These are phyloP conservation scores for Aspergillus cejpii DNA, from an alignment of 2,329 filamentous ascomycete species.

Conservation along the genomic window DNA sequence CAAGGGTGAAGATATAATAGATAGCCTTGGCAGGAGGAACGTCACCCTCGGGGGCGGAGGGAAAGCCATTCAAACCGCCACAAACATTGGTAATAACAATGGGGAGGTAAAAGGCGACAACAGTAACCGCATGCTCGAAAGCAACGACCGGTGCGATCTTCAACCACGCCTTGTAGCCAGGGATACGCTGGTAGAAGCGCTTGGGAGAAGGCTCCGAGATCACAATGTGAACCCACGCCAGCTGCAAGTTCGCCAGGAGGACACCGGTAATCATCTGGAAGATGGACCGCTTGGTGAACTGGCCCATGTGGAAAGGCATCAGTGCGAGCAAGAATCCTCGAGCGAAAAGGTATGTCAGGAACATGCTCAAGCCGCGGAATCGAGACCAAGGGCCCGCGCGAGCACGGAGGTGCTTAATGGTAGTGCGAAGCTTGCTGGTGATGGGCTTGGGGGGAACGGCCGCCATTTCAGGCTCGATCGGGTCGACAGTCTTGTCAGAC, in stretches of 20 bases:
- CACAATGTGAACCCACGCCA: slow-evolving; percentile 80
- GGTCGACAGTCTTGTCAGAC: slow-evolving; percentile 25
- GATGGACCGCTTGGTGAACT: slow-evolving; percentile 44
- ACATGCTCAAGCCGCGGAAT: slow-evolving; percentile 61
- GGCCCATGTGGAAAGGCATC: slow-evolving; percentile 20
- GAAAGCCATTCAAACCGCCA: slow-evolving; percentile 29
- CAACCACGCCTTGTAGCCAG: slow-evolving; percentile 58
- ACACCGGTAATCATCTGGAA: slow-evolving; percentile 54
- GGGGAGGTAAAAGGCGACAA: slow-evolving; percentile 38
- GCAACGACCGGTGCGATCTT: slow-evolving; percentile 64
- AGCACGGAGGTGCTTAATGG: slow-evolving; percentile 55
- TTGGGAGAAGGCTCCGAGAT: slow-evolving; percentile 62
- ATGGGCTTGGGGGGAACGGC: slow-evolving; percentile 52
- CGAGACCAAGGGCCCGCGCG: slow-evolving; percentile 58
- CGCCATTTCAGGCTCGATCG: slow-evolving; percentile 40
- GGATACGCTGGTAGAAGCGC: slow-evolving; percentile 63
- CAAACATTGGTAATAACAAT: slow-evolving; percentile 47
- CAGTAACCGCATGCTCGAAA: slow-evolving; percentile 53
- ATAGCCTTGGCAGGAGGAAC: slow-evolving; percentile 36
- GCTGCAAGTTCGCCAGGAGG: slow-evolving; percentile 59
- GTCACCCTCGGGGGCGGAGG: slow-evolving; percentile 28
- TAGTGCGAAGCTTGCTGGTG: slow-evolving; percentile 54
- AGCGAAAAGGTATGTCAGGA: slow-evolving; percentile 44
- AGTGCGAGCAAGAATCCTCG: slow-evolving; percentile 42
- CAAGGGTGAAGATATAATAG: slow-evolving; percentile 12